Evolutionary conservation across 164 flowering plant species (phyloP), one percentile per base, ranked within the genome.

Genomic region (Kingdonia uniflora): DNA sequence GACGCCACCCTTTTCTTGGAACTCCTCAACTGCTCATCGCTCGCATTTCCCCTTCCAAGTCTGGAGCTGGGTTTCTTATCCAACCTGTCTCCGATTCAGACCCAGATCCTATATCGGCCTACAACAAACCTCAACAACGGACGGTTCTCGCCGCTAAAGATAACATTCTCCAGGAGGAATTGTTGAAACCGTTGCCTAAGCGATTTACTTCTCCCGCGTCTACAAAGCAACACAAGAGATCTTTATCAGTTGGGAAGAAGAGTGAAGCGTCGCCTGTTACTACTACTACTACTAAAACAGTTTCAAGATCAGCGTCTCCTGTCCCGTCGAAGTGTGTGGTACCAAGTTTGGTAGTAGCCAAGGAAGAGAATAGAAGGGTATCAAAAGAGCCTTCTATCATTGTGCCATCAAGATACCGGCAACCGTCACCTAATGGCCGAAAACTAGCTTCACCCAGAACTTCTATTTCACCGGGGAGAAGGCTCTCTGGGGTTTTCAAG

Each of bases 381-480:
- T 60, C 87, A 0, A 84, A 60, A 61, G 99, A 92, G 63, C 71
- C 91, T 2, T 94, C 95, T 11, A 86, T 92, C 10, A 56, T 88
- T 0, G 99, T 92, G 39, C 96, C 96, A 0, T 88, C 99, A 0
- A 84, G 99, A 65, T 92, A 88, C 43, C 56, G 96, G 33, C 95
- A 92, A 69, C 95, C 96, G 0, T 90, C 97, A 0, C 97, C 97
- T 0, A 84, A 58, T 21, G 86, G 72, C 15, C 65, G 92, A 65
- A 74, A 66, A 59, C 82, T 75, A 69, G 76, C 83, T 0, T 83
- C 91, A 0, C 91, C 91, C 1, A 74, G 95, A 66, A 67, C 71
- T 65, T 87, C 94, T 0, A 19, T 82, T 47, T 92, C 98, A 14
- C 95, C 94, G 0, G 91, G 80, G 21, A 66, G 98, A 59, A 74